Evolutionary conservation across 805 yeast species (phyloP).

Genomic region (Sungouiozyma ichnusensis): DNA sequence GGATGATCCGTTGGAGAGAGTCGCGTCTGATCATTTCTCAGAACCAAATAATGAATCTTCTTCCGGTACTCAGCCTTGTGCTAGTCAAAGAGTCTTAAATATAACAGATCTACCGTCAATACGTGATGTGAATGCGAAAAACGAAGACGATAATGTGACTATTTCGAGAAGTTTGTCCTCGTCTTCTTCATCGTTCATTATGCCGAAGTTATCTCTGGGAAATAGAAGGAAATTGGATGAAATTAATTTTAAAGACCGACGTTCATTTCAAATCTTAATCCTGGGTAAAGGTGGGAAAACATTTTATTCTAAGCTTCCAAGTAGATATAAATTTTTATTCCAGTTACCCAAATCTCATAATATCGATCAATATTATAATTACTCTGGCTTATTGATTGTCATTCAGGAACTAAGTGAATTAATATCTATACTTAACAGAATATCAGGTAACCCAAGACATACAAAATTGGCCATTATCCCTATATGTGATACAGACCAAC

Average conservation of each 20-base stretch:
- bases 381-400: slow-evolving; percentile 15
- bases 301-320: slow-evolving; percentile 19
- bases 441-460: slow-evolving; percentile 11
- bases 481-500: slow-evolving; percentile 22
- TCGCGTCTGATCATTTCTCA: neutral
- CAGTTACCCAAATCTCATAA: slow-evolving; percentile 16
- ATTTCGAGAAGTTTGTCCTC: slow-evolving; percentile 18
- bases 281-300: slow-evolving; percentile 21
- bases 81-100: neutral
- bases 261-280: slow-evolving; percentile 14
- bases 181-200: slow-evolving; percentile 25
- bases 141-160: slow-evolving; percentile 9
- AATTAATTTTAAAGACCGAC: neutral
- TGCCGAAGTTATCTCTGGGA: slow-evolving; percentile 23
- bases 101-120: slow-evolving; percentile 4
- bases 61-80: neutral
- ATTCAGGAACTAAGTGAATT: slow-evolving; percentile 20
- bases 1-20: slow-evolving; percentile 12
- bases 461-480: slow-evolving; percentile 10
- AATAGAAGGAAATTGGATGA: neutral
- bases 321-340: slow-evolving; percentile 14
- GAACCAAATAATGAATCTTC: neutral
- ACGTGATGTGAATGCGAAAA: slow-evolving; percentile 3
- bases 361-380: slow-evolving; percentile 10
- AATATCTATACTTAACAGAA: slow-evolving; percentile 15